Base-by-base conservation (phyloP, 208 protist genomes). In the Crithidia thermophila region DNA sequence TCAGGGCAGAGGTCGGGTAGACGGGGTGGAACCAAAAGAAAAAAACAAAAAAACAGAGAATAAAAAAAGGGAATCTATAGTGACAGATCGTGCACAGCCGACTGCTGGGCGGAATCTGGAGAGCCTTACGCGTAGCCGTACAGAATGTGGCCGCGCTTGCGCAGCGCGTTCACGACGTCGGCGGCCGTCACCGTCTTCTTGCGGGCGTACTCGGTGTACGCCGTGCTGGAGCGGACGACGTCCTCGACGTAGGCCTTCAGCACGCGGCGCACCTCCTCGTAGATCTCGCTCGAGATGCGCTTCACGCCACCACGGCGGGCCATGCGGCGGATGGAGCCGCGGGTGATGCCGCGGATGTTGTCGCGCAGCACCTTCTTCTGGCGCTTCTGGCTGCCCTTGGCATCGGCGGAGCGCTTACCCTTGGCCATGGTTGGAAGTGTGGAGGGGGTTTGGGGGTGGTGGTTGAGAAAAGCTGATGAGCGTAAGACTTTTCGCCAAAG, bases 291-390 rank as follows among this genome's bases (percentile, higher is more conserved):
- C 37, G 76, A 84, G 81, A 97, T 96, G 75, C 94, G 87, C 77
- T 96, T 96, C 68, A 97, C 90, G 73, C 94, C 94, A 75, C 94
- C 94, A 78, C 94, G 82, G 78, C 94, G 86, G 53, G 94, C 94
- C 46, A 97, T 77, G 79, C 94, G 86, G 79, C 90, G 85, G 67
- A 97, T 94, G 47, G 88, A 87, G 66, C 87, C 89, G 50, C 85
- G 85, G 31, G 85, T 94, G 78, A 94, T 92, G 75, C 85, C 87
- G 64, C 76, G 81, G 60, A 95, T 90, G 79, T 89, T 91, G 73
- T 95, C 90, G 76, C 90, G 85, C 42, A 93, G 73, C 53, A 90
- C 83, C 80, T 93, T 93, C 77, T 91, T 91, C 76, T 90, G 85
- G 71, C 85, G 82, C 78, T 91, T 92, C 77, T 82, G 75, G 72